These are phyloP conservation scores for Psophocarpus tetragonolobus DNA, from an alignment of 306 rosid species.

Conservation along the genomic window DNA sequence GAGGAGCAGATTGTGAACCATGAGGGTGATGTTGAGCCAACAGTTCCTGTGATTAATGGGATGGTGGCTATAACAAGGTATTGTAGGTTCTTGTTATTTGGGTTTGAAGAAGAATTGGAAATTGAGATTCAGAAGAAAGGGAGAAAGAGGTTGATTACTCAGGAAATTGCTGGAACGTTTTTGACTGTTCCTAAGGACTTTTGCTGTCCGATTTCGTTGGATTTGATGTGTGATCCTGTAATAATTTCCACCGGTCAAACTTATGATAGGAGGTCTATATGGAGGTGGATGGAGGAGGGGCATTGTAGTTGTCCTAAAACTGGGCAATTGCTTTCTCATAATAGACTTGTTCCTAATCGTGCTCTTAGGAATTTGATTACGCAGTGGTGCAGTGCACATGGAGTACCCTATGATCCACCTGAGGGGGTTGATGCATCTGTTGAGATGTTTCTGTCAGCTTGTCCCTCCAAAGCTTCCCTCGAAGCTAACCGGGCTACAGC, in stretches of 20 bases:
- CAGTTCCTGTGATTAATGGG: conserved; percentile 68
- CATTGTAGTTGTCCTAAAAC: conserved; percentile 81
- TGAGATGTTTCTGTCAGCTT: conserved; percentile 54
- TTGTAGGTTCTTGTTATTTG: conserved; percentile 71
- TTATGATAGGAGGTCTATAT: conserved; percentile 64
- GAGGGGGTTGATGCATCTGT: conserved; percentile 56
- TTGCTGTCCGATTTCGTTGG: conserved; percentile 76
- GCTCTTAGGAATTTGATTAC: conserved; percentile 75
- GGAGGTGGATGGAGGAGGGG: conserved; percentile 87
- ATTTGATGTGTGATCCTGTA: conserved; percentile 87
- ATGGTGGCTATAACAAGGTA: conserved; percentile 71
- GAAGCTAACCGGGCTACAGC: conserved; percentile 70
- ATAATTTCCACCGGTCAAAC: conserved; percentile 79
- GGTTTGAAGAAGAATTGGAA: conserved; percentile 66
- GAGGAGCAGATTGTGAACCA: conserved; percentile 88
- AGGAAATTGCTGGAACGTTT: conserved; percentile 66
- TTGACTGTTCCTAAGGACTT: conserved; percentile 71
- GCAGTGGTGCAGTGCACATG: conserved; percentile 80
- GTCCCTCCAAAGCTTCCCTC: conserved; percentile 67
- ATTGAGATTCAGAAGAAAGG: conserved; percentile 44
- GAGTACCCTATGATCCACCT: conserved; percentile 62
- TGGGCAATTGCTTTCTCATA: conserved; percentile 65
- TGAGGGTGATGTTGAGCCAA: conserved; percentile 78
- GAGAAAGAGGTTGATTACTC: conserved; percentile 55
- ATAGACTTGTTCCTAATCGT: conserved; percentile 63